Percentiles rank a stretch among this genome's conserved stretches.
phyloP scores from a whole-genome alignment of 192 early-diverging fungal species.

The Phycomyces nitens region DNA sequence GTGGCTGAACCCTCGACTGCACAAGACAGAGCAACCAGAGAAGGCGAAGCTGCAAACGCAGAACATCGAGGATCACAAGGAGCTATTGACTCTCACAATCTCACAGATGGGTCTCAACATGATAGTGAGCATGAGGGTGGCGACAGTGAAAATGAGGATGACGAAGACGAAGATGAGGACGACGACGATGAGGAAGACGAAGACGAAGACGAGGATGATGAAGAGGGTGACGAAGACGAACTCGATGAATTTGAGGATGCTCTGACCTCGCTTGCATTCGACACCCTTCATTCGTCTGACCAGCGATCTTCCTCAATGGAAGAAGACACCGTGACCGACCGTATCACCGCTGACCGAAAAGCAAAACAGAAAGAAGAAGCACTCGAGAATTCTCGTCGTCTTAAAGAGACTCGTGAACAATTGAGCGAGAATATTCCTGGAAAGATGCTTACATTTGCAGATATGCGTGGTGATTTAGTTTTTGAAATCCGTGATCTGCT shows the following conservation, averaged over 20 bases:
- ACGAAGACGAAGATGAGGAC: conserved; percentile 18
- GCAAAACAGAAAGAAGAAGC: not conserved
- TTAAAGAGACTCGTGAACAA: conserved; percentile 32
- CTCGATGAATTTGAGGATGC: conserved; percentile 24
- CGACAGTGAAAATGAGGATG: conserved; percentile 13
- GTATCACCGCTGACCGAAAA: not conserved
- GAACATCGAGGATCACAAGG: not conserved
- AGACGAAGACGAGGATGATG: conserved; percentile 27
- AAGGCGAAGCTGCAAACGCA: conserved; percentile 28
- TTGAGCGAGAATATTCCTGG: conserved; percentile 42
- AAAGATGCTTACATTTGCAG: conserved; percentile 44
- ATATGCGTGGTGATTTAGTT: conserved; percentile 55
- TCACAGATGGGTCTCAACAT: conserved; percentile 8
- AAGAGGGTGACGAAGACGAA: conserved; percentile 23
- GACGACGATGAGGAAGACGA: conserved; percentile 33
- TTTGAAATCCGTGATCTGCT: conserved; percentile 68
- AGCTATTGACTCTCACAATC: too few species aligned
- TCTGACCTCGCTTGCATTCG: conserved; percentile 37
- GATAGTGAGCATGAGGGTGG: conserved; percentile 23
- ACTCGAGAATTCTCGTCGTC: not conserved
- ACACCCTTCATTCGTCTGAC: conserved; percentile 22
- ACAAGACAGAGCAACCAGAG: conserved; percentile 39
- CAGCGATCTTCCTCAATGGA: conserved; percentile 27
- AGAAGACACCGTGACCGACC: conserved; percentile 22
- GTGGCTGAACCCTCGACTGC: conserved; percentile 25